phyloP scores from a whole-genome alignment of 768 basidiomycete genomes.

The Tulasnella sp. region DNA sequence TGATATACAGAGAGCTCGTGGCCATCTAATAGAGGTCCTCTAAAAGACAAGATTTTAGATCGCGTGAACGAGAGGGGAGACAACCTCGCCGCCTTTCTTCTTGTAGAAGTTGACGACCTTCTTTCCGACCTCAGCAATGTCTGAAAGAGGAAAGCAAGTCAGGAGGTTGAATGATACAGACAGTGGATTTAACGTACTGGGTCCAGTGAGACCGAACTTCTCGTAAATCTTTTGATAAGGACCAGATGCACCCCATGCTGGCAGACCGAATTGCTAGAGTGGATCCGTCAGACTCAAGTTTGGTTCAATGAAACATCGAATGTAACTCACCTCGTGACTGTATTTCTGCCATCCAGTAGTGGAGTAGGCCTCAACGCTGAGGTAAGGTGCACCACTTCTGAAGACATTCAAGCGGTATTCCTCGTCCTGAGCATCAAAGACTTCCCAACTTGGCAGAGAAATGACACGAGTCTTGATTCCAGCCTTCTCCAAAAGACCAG shows the following conservation, averaged over 20 bases:
- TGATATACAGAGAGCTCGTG: no score
- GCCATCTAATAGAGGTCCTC: no score
- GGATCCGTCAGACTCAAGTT: neutral
- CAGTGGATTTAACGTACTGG: constrained; percentile 35
- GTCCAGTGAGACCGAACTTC: constrained; percentile 73
- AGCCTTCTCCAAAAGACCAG: constrained; percentile 57
- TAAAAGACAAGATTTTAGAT: no score
- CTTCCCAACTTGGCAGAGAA: constrained; percentile 79
- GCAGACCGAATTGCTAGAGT: constrained; percentile 51
- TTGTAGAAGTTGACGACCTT: constrained; percentile 83
- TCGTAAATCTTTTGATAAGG: constrained; percentile 86
- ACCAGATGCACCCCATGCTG: constrained; percentile 76
- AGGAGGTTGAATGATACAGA: neutral
- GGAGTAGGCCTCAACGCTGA: constrained; percentile 75
- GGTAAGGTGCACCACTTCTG: constrained; percentile 76
- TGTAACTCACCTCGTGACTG: constrained; percentile 55
- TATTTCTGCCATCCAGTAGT: constrained; percentile 82
- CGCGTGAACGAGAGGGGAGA: constrained; percentile 71
- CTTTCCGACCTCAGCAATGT: constrained; percentile 69
- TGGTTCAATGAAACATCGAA: constrained; percentile 14
- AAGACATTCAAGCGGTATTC: constrained; percentile 75
- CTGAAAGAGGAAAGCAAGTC: constrained; percentile 24
- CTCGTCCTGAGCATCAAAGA: constrained; percentile 69
- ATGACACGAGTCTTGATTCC: constrained; percentile 75
- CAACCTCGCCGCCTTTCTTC: constrained; percentile 51